Evolutionary conservation across 176 grass and related monocot species (phyloP).

Genomic region (Oryza nivara): DNA sequence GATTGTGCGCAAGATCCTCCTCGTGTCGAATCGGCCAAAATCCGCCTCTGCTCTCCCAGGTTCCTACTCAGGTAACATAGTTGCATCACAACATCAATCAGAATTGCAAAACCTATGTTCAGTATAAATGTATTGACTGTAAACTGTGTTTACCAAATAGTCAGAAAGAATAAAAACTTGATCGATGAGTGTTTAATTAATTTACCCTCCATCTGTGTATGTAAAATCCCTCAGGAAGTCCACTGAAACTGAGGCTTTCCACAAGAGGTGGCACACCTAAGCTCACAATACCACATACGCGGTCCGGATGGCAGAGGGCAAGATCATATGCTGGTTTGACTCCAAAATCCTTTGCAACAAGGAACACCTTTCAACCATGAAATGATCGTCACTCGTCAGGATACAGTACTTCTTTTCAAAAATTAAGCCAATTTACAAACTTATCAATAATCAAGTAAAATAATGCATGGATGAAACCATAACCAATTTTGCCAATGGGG

Average conservation of each 20-base stretch:
- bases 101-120: neutral
- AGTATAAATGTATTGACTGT: neutral
- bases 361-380: slow-evolving; percentile 25
- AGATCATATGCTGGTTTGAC: slow-evolving; percentile 48
- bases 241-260: neutral
- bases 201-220: slow-evolving; percentile 65
- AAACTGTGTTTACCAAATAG: neutral
- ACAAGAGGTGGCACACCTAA: slow-evolving; percentile 56
- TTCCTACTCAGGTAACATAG: slow-evolving; percentile 43
- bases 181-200: neutral
- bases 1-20: slow-evolving; percentile 48
- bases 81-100: neutral
- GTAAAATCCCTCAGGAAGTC: slow-evolving; percentile 65
- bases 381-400: slow-evolving; percentile 33
- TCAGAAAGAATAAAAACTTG: neutral
- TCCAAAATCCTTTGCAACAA: slow-evolving; percentile 45
- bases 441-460: neutral
- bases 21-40: slow-evolving; percentile 32
- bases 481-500: neutral
- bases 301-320: slow-evolving; percentile 45
- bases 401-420: neutral
- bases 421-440: neutral
- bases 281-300: slow-evolving; percentile 46
- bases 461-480: neutral
- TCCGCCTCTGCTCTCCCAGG: slow-evolving; percentile 45